Percentiles rank a stretch among this genome's conserved stretches.
phyloP scores from a whole-genome alignment of 345 rosid genomes.

The Gossypium mustelinum region DNA sequence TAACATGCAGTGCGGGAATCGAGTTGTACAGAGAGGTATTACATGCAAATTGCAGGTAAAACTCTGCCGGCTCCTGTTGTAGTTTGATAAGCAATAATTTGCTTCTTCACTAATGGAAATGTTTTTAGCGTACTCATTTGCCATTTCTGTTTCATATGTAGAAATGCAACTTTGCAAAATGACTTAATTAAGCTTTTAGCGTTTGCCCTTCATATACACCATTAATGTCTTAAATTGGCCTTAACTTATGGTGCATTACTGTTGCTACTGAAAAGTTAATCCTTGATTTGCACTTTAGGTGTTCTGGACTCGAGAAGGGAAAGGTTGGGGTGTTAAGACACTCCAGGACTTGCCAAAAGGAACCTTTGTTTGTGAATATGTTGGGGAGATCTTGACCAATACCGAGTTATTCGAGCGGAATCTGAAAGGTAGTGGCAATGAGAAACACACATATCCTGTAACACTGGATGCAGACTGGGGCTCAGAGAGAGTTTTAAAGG shows the following conservation, averaged over 20 bases:
- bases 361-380: conserved; percentile 76
- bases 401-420: conserved; percentile 61
- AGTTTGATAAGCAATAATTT: background rate
- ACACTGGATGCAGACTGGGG: conserved; percentile 85
- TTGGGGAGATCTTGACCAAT: conserved; percentile 80
- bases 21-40: conserved; percentile 79
- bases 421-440: conserved; percentile 30
- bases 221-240: background rate
- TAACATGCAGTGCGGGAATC: conserved; percentile 68
- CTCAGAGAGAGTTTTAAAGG: conserved; percentile 46
- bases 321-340: conserved; percentile 89
- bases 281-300: conserved; percentile 43
- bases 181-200: background rate
- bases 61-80: background rate
- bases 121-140: background rate
- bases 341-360: conserved; percentile 85
- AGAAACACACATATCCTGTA: conserved; percentile 54
- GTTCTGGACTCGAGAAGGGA: conserved; percentile 61
- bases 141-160: background rate
- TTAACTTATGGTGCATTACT: background rate
- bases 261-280: background rate
- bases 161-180: background rate
- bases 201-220: background rate
- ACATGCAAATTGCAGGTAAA: conserved; percentile 61
- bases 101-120: conserved; percentile 13